Base-by-base conservation (phyloP, 257 asterid genomes). In the Pogostemon cablin region DNA sequence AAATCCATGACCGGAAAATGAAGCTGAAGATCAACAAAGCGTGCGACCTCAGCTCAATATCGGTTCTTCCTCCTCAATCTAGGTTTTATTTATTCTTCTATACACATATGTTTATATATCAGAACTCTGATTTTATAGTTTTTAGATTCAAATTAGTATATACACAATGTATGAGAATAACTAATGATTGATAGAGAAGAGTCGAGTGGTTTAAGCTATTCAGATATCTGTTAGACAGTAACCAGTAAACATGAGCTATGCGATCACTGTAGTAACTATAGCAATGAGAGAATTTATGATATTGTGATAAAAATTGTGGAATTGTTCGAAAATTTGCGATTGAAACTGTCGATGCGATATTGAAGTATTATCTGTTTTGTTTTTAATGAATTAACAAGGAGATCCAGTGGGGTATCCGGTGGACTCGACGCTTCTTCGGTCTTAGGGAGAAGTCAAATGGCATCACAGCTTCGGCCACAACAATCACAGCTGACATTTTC, bases 31-130 rank as follows among this genome's bases (percentile, higher is more conserved):
- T 89, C 81, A 91, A 91, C 88, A 91, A 87, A 79, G 96, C 95
- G 65, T 78, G 88, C 80, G 97, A 93, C 83, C 97, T 93, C 75
- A 87, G 87, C 77, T 87, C 99, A 65, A 86, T 91, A 39, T 93
- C 97, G 3, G 97, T 91, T 82, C 90, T 93, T 82, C 96, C 99
- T 82, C 97, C 95, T 71, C 95, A 86, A 62, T 72, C 90, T 44
- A 91, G 99, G 99, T 93, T 42, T 35, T 9, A 46, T 46, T 54
- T 74, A 35, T 60, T 62, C 70, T 63, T 11, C 61, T 47, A 17
- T 48, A 12, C 62, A 62, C 38, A 44, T 55, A 5, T 64, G 12
- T 17, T 59, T 42, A 58, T 73, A 55, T 47, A 10, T 15, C 63
- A 4, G 58, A 40, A 39, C 57, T 77, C 6, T 9, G n/a, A 0